A percentile compares a stretch with the other conserved stretches of the same genome.
phyloP scores from a whole-genome alignment of 495 filamentous ascomycete genomes.

The Podospora pseudoanserina region DNA sequence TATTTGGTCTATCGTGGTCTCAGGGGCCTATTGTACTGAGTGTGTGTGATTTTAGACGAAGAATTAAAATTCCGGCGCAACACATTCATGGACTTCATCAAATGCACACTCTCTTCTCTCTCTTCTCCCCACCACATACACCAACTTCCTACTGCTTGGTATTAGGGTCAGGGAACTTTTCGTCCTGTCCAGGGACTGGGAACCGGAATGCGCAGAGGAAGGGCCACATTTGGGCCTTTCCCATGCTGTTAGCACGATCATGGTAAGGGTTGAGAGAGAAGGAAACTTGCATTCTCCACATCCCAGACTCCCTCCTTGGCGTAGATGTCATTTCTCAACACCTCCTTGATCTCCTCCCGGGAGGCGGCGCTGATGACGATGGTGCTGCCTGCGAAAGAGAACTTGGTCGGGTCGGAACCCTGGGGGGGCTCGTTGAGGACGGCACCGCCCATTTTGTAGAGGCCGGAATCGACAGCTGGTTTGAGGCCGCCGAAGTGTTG shows the following conservation, averaged over 20 bases:
- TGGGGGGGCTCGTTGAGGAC: conserved; percentile 64
- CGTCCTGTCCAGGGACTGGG: conserved; percentile 22
- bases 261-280: not conserved
- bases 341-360: conserved; percentile 64
- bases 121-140: not conserved
- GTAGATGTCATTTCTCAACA: conserved; percentile 72
- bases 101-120: not conserved
- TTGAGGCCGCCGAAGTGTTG: conserved; percentile 55
- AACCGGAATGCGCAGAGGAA: conserved; percentile 43
- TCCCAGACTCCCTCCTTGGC: conserved; percentile 74
- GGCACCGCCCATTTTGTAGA: conserved; percentile 61
- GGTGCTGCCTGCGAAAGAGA: conserved; percentile 66
- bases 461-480: conserved; percentile 41
- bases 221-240: conserved; percentile 42
- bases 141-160: not conserved
- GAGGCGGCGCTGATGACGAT: conserved; percentile 60
- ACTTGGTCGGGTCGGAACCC: conserved; percentile 53
- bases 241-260: not conserved
- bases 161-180: conserved; percentile 1
- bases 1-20: not conserved
- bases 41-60: too few species aligned
- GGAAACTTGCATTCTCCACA: conserved; percentile 58
- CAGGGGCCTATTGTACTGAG: too few species aligned
- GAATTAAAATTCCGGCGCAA: too few species aligned
- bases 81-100: not conserved